These are phyloP conservation scores for Bruguiera sexangula DNA, from an alignment of 345 rosid genomes.

Conservation along the genomic window DNA sequence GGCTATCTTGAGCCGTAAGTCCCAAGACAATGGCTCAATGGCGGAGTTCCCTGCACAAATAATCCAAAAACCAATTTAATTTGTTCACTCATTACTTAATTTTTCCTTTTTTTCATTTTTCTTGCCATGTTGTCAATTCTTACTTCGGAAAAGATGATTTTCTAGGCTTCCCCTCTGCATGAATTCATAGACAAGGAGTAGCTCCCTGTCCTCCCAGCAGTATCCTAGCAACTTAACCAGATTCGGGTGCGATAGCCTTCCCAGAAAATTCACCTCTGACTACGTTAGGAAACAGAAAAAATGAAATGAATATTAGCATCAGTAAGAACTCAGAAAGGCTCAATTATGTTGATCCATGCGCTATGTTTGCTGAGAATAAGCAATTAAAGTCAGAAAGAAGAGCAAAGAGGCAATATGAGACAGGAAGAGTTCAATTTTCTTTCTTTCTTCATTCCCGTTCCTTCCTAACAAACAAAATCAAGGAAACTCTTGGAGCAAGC, in stretches of 20 bases:
- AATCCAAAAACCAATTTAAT: constrained; percentile 5
- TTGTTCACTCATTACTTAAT: not conserved
- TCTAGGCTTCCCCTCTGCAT: constrained; percentile 78
- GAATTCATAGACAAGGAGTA: constrained; percentile 78
- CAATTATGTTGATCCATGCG: not conserved
- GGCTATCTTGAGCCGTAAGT: constrained; percentile 65
- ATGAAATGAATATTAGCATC: constrained; percentile 2
- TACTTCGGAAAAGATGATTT: constrained; percentile 78
- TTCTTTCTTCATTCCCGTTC: too few species aligned
- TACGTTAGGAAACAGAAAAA: constrained; percentile 30
- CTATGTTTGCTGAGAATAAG: not conserved
- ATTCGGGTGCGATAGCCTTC: constrained; percentile 76
- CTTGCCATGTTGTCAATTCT: constrained; percentile 23
- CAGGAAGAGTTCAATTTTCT: too few species aligned
- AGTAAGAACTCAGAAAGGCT: not conserved
- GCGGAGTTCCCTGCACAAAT: constrained; percentile 38
- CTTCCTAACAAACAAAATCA: too few species aligned
- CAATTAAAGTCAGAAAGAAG: not conserved
- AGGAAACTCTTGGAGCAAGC: not conserved
- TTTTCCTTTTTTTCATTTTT: not conserved
- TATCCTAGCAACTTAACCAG: constrained; percentile 71
- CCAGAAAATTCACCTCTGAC: constrained; percentile 83
- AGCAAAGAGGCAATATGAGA: not conserved
- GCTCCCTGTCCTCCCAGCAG: constrained; percentile 72
- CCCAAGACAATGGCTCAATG: constrained; percentile 75